Evolutionary conservation across 306 rosid species (phyloP).

Genomic region (Adenanthera pavonina): DNA sequence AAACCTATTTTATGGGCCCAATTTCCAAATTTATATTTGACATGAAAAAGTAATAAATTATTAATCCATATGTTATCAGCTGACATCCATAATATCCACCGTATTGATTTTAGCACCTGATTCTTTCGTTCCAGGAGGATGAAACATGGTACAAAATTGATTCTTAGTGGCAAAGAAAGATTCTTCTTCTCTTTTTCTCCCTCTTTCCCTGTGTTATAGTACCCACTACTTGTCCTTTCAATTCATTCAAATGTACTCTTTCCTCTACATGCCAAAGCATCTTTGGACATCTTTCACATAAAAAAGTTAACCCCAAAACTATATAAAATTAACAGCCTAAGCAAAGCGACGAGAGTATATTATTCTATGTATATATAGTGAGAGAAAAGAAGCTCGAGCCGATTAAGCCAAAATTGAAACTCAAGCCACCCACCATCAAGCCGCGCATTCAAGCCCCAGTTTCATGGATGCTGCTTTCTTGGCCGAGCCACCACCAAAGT

Average conservation of each 20-base stretch:
- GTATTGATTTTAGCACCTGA: not conserved
- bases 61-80: not conserved
- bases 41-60: not conserved
- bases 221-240: not conserved
- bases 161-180: not conserved
- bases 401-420: constrained; percentile 1
- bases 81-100: not conserved
- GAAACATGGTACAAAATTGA: not conserved
- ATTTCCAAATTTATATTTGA: too few species aligned
- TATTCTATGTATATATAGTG: not conserved
- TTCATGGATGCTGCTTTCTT: constrained; percentile 22
- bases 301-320: constrained; percentile 1
- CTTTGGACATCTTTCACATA: constrained; percentile 28
- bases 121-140: not conserved
- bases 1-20: too few species aligned
- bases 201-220: not conserved
- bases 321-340: not conserved
- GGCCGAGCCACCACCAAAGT: not conserved
- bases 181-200: not conserved
- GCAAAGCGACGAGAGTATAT: too few species aligned
- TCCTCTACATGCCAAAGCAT: constrained; percentile 26
- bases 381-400: constrained; percentile 18
- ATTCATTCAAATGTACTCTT: not conserved
- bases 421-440: not conserved
- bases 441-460: constrained; percentile 53